Base-by-base conservation (phyloP, 177 flowering plant genomes). In the Tripterygium wilfordii region DNA sequence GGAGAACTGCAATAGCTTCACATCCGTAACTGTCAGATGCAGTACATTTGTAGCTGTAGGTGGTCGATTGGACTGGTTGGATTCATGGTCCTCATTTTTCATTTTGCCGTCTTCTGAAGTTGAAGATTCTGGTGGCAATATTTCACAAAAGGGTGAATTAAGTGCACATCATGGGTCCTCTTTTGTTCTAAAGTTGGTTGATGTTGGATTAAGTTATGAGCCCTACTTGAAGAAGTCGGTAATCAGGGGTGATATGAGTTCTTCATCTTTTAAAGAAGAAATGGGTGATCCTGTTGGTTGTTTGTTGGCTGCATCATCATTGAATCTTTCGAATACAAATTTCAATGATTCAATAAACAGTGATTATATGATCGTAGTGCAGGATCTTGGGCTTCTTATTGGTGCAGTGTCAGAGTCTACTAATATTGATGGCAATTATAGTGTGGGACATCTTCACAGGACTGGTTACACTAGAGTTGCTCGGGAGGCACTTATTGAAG, bases 1-100 rank as follows among this genome's bases (percentile, higher is more conserved):
- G 48, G 62, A 68, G 48, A 57, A 37, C 36, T 49, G 28, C 21
- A 63, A 65, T 57, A 74, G 49, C 56, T 70, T 45, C 29, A 69
- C 72, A 38, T 73, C 87, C 15, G 35, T 85, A 52, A 68, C 78
- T 53, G 54, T 94, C 26, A 78, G 84, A 64, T 69, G 96, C 55
- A 71, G 71, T 26, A 94, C 99, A 28, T 43, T 94, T 49, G 61
- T 82, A 52, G 95, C 96, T 38, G 65, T 71, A 17, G 95, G 97
- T 36, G 96, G 97, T 48, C 88, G 97, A 16, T 56, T 87, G 63
- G 96, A 94, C 73, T 94, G 99, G 99, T 47, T 77, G 41, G 79
- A 68, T 47, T 51, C 67, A 19, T 54, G 87, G 53, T 48, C 49
- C 39, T 65, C 73, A 40, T 83, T 94, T 61, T 94, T 90, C 63